phyloP scores from a whole-genome alignment of 768 basidiomycete species.

The Mycena amicta region DNA sequence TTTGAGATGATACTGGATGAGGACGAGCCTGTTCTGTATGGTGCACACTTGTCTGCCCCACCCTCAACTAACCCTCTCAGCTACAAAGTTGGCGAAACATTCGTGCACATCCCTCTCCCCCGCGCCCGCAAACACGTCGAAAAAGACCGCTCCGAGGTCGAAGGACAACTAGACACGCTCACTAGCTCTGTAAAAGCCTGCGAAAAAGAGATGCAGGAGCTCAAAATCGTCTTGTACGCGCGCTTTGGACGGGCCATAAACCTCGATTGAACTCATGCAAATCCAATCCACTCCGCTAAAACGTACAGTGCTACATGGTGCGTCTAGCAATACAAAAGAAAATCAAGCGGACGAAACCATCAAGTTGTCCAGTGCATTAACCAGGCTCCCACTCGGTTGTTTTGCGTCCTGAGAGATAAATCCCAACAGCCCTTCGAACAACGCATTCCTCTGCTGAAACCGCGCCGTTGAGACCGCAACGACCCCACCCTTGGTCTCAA shows the following conservation, averaged over 20 bases:
- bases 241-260: constrained; percentile 95
- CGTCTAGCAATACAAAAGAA: constrained; percentile 23
- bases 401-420: constrained; percentile 67
- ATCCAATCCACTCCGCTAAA: too few relatives aligned
- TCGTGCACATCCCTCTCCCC: constrained; percentile 73
- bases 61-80: constrained; percentile 40
- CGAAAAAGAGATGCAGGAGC: constrained; percentile 75
- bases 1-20: constrained; percentile 84
- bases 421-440: constrained; percentile 68
- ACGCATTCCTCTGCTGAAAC: constrained; percentile 66
- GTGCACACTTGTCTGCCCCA: constrained; percentile 4
- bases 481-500: constrained; percentile 18
- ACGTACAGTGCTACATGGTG: not conserved
- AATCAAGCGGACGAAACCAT: constrained; percentile 21
- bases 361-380: constrained; percentile 59
- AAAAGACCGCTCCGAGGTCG: constrained; percentile 64
- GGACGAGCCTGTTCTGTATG: constrained; percentile 76
- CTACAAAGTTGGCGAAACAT: constrained; percentile 89
- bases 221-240: constrained; percentile 80
- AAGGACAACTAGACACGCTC: constrained; percentile 54
- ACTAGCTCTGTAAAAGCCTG: constrained; percentile 60
- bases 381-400: constrained; percentile 64
- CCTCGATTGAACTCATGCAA: constrained; percentile 60
- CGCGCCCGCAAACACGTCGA: constrained; percentile 74
- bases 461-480: constrained; percentile 44